Evolutionary conservation across 2,329 filamentous ascomycete species (phyloP).

Genomic region (Colletotrichum karsti): DNA sequence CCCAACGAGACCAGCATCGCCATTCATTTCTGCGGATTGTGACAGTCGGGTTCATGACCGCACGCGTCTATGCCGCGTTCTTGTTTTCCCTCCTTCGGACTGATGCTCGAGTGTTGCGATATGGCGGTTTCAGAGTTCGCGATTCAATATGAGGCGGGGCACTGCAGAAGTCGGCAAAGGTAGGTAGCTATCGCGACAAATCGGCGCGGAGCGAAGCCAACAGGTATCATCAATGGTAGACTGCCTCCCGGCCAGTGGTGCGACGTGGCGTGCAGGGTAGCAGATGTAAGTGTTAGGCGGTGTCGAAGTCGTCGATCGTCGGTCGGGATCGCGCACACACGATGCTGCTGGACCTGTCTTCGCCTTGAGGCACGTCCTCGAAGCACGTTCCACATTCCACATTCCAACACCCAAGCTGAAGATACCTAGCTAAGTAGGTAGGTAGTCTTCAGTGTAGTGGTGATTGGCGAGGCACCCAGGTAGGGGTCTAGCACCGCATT

Average conservation of each 20-base stretch:
- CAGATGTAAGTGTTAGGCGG: background rate
- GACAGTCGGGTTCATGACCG: constrained; percentile 22
- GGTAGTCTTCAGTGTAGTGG: too few relatives aligned
- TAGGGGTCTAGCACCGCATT: background rate
- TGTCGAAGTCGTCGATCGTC: background rate
- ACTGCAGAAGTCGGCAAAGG: background rate
- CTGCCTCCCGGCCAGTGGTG: background rate
- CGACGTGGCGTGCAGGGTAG: background rate
- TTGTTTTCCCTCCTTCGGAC: background rate
- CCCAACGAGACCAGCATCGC: constrained; percentile 67
- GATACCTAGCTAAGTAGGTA: background rate
- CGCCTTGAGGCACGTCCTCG: background rate
- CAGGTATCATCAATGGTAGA: background rate
- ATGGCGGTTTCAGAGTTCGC: background rate
- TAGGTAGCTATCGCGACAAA: background rate
- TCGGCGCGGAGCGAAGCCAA: background rate
- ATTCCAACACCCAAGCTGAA: background rate
- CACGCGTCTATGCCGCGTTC: background rate
- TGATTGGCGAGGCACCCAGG: background rate
- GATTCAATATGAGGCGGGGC: background rate
- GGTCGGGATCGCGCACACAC: background rate
- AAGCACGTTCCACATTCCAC: too few relatives aligned
- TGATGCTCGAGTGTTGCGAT: background rate
- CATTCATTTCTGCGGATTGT: constrained; percentile 55
- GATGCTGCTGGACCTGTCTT: background rate